A percentile compares a stretch with the other conserved stretches of the same genome.
phyloP scores from a whole-genome alignment of 202 grass and related monocot species.

The Setaria viridis region DNA sequence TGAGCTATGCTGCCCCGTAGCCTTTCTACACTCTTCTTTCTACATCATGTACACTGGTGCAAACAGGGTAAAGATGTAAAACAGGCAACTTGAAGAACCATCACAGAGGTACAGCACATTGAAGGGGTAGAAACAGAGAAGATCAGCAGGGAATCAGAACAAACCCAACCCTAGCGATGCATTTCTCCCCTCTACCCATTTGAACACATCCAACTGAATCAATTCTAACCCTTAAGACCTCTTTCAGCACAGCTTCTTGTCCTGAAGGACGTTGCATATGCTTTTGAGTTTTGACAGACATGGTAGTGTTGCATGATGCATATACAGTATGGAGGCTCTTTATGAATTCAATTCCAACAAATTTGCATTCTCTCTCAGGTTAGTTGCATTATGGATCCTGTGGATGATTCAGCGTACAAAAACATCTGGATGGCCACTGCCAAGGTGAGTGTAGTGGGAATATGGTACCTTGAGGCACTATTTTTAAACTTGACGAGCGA shows the following conservation, averaged over 20 bases:
- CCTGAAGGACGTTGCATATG: neutral
- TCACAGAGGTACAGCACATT: neutral
- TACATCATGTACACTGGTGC: neutral
- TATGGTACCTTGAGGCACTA: neutral
- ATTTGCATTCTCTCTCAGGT: slow-evolving; percentile 48
- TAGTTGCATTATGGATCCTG: slow-evolving; percentile 70
- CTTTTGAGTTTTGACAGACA: slow-evolving; percentile 26
- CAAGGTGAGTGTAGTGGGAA: slow-evolving; percentile 55
- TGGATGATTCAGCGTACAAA: slow-evolving; percentile 64
- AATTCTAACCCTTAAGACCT: neutral
- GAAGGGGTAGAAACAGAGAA: neutral
- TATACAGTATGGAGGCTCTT: neutral
- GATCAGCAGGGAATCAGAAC: neutral
- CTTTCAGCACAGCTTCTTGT: neutral
- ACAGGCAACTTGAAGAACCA: neutral
- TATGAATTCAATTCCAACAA: slow-evolving; percentile 13
- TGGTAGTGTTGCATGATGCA: neutral
- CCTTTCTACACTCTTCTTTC: neutral
- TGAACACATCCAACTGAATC: slow-evolving; percentile 8
- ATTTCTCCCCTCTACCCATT: neutral
- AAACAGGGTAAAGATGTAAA: neutral
- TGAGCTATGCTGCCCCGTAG: neutral
- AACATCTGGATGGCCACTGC: slow-evolving; percentile 86
- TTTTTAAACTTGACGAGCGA: neutral
- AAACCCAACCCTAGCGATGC: neutral